Evolutionary conservation across 805 yeast species (phyloP).

Genomic region (Lipomyces kockii): DNA sequence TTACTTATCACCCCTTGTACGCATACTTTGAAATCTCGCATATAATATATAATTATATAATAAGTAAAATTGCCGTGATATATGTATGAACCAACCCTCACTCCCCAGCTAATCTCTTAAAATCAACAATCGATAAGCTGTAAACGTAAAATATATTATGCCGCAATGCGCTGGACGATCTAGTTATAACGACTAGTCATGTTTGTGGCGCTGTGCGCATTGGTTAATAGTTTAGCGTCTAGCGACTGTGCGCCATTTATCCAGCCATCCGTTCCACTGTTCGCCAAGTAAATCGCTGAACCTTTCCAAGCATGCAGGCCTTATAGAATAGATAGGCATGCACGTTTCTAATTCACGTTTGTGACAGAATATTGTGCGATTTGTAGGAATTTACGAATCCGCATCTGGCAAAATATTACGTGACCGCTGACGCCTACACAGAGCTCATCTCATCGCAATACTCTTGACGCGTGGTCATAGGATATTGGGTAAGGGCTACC

Average conservation of each 20-base stretch:
- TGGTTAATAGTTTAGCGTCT: neutral
- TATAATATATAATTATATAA: no score
- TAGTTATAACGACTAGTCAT: neutral
- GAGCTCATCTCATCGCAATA: no score
- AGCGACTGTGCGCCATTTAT: neutral
- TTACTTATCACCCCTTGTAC: no score
- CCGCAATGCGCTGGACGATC: neutral
- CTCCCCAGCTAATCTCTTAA: neutral
- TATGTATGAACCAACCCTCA: no score
- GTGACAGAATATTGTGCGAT: no score
- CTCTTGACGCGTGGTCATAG: no score
- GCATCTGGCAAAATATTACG: neutral
- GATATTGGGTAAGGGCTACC: no score
- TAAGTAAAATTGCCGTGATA: no score
- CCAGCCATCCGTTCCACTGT: neutral
- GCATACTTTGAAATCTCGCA: no score
- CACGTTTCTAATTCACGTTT: neutral
- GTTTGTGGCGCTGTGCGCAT: neutral
- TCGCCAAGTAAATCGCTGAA: no score
- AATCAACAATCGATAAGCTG: neutral
- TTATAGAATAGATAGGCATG: neutral
- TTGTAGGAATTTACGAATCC: neutral
- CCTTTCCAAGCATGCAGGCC: neutral
- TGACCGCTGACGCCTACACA: no score
- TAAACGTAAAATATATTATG: no score